Evolutionary conservation across 2,329 filamentous ascomycete genomes (phyloP).

Genomic region (Diaporthe vaccinii): DNA sequence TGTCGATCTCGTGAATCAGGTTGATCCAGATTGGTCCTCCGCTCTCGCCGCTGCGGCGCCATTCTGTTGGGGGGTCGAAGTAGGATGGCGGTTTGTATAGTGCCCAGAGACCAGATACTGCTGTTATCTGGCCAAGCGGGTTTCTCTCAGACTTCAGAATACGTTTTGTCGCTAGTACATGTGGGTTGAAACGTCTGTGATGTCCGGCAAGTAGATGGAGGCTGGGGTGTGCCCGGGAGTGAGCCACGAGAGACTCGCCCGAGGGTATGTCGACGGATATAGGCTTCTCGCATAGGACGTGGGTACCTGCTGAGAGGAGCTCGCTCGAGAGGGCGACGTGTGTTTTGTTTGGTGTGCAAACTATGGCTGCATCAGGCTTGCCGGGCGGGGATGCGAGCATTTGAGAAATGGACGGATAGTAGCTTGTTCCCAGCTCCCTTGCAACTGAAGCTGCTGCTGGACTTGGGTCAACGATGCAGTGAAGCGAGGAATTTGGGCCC

Average conservation of each 20-base stretch:
- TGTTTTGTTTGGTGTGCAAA: slow-evolving; percentile 72
- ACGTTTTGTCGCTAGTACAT: slow-evolving; percentile 63
- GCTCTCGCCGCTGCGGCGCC: slow-evolving; percentile 56
- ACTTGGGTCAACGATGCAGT: slow-evolving; percentile 50
- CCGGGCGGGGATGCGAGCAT: slow-evolving; percentile 54
- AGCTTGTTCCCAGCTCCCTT: slow-evolving; percentile 43
- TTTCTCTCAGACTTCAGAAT: slow-evolving; percentile 51
- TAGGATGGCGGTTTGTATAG: slow-evolving; percentile 65
- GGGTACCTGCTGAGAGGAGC: slow-evolving; percentile 61
- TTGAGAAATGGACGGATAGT: slow-evolving; percentile 52
- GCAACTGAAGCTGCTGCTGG: slow-evolving; percentile 44
- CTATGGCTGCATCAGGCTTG: slow-evolving; percentile 66
- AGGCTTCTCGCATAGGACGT: slow-evolving; percentile 71
- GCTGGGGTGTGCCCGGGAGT: slow-evolving; percentile 45
- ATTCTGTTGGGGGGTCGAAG: slow-evolving; percentile 61
- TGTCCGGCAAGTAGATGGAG: slow-evolving; percentile 69
- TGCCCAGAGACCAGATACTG: slow-evolving; percentile 69
- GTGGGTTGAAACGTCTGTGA: slow-evolving; percentile 71
- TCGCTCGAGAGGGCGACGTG: slow-evolving; percentile 65
- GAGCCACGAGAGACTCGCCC: slow-evolving; percentile 50
- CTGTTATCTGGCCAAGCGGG: slow-evolving; percentile 61
- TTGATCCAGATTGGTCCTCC: slow-evolving; percentile 69
- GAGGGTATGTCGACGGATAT: slow-evolving; percentile 58
- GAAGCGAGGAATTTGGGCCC: slow-evolving; percentile 44
- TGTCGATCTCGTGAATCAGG: slow-evolving; percentile 72